Evolutionary conservation across 208 protist species (phyloP).

Genomic region (Trypanosoma scelopori): DNA sequence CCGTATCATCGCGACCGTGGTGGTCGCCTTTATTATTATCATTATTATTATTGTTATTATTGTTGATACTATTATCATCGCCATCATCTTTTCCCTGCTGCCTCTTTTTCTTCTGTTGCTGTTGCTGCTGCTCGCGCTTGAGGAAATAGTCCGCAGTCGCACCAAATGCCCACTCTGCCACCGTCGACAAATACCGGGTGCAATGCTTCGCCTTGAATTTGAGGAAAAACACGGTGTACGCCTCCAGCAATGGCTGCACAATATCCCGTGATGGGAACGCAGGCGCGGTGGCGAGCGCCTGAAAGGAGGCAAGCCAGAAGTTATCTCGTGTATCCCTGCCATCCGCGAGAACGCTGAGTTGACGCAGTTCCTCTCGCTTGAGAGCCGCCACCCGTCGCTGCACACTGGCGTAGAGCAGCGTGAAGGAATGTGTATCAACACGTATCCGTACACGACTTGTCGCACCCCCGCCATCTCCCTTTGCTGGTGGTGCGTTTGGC

Average conservation of each 20-base stretch:
- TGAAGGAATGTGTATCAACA: conserved; percentile 69
- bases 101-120: not conserved
- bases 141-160: conserved; percentile 26
- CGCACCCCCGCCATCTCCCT: not conserved
- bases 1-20: conserved; percentile 12
- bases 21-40: conserved; percentile 22
- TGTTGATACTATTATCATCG: not conserved
- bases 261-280: conserved; percentile 63
- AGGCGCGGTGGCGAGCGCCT: conserved; percentile 61
- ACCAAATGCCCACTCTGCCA: conserved; percentile 84
- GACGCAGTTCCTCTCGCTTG: conserved; percentile 67
- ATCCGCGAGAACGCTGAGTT: conserved; percentile 61
- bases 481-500: not conserved
- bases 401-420: conserved; percentile 70
- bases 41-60: no score
- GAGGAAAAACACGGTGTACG: conserved; percentile 81
- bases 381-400: conserved; percentile 65
- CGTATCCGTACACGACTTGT: conserved; percentile 41
- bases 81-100: not conserved
- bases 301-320: conserved; percentile 82
- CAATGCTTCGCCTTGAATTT: conserved; percentile 90
- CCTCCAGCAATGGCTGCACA: conserved; percentile 67
- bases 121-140: conserved; percentile 18
- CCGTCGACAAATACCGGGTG: conserved; percentile 47
- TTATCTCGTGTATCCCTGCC: conserved; percentile 58